Conservation (phyloP, 2,329 filamentous ascomycete genomes). For the Calonectria leucothoes region DNA sequence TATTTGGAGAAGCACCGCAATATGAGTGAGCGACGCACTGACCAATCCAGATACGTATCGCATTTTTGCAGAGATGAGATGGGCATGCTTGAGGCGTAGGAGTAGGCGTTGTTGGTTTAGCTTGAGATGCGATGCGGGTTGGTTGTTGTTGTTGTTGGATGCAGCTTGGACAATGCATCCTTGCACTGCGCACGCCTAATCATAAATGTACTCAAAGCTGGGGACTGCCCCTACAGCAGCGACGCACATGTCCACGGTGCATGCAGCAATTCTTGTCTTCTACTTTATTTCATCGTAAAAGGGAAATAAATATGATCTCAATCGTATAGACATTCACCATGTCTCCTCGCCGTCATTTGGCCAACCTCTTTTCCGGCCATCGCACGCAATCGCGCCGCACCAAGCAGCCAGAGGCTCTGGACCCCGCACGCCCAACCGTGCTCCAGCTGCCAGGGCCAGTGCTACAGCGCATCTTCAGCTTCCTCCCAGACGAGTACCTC, state of each 20-base stretch:
- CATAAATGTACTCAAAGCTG: neutral
- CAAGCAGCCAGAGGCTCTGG: neutral
- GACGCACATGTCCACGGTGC: neutral
- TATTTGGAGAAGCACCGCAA: too few relatives aligned
- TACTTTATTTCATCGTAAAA: neutral
- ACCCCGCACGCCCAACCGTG: conserved; percentile 5
- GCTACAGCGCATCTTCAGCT: conserved; percentile 9
- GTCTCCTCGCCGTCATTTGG: neutral
- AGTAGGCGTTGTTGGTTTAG: too few relatives aligned
- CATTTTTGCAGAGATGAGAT: too few relatives aligned
- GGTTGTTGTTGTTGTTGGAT: too few relatives aligned
- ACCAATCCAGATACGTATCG: too few relatives aligned
- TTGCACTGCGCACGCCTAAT: too few relatives aligned
- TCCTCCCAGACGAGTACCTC: neutral
- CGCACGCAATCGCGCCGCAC: neutral
- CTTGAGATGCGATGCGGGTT: too few relatives aligned
- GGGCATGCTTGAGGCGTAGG: too few relatives aligned
- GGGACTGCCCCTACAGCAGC: neutral
- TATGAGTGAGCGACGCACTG: too few relatives aligned
- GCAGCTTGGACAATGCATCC: too few relatives aligned
- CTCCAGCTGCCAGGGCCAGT: conserved; percentile 16
- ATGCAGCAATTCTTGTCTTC: neutral
- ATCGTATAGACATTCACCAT: neutral
- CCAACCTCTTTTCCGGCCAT: neutral
- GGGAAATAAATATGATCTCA: neutral